Evolutionary conservation across 2,329 filamentous ascomycete genomes (phyloP), one percentile per base, ranked within the genome.

Genomic region (Colletotrichum sp.): DNA sequence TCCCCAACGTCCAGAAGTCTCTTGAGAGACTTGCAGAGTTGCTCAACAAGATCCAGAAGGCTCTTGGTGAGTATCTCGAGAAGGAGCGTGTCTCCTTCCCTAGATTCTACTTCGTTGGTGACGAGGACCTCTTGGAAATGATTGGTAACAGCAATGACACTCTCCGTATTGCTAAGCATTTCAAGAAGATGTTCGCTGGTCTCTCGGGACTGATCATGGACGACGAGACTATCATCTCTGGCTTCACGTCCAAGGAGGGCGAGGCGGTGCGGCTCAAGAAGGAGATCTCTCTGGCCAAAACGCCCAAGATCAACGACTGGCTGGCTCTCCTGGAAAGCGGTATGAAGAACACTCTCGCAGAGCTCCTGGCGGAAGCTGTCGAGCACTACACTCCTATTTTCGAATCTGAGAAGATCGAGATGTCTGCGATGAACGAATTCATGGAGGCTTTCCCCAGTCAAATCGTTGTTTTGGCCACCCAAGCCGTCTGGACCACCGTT

Each of bases 111-210:
- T 99, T 99, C 81, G 98, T 99, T 72, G 97, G 97, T 84, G 98
- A 99, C 81, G 98, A 99, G 83, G 97, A 99, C 85, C 88, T 99
- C 73, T 90, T 99, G 28, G 97, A 99, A 85, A 99, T 99, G 87
- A 99, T 99, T 79, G 97, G 97, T 83, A 99, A 99, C 85, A 99
- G 96, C 87, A 98, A 98, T 82, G 97, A 99, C 82, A 98, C 96
- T 12, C 88, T 97, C 76, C 96, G 97, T 71, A 98, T 99, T 79
- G 95, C 97, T 55, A 99, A 99, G 85, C 98, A 99, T 87, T 96
- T 99, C 89, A 96, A 98, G 85, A 99, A 99, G 89, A 99, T 99
- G 97, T 99, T 99, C 88, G 97, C 98, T 78, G 97, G 97, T 77
- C 90, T 99, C 64, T 96, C 94, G 6, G 97, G 97, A 5, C 90